Conservation (phyloP, 164 flowering plant species). For the Macadamia integrifolia region DNA sequence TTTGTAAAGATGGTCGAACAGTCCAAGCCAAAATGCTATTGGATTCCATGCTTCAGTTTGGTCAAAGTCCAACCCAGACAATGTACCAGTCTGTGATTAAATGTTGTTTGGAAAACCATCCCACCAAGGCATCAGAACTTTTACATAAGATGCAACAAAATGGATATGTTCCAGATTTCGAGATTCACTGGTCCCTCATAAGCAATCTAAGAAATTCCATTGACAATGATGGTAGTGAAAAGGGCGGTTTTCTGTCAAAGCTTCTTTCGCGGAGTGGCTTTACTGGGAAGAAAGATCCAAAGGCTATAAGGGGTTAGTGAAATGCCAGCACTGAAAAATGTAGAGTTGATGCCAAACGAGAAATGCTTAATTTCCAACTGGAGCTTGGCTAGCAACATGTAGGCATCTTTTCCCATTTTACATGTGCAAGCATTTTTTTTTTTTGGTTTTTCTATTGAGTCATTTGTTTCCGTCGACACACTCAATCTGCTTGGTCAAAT, state of each 20-base stretch:
- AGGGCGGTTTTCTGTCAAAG: conserved; percentile 57
- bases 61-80: conserved; percentile 48
- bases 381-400: too few species aligned
- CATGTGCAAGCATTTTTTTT: too few species aligned
- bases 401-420: too few species aligned
- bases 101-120: conserved; percentile 43
- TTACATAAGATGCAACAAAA: conserved; percentile 59
- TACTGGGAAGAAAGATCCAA: conserved; percentile 22
- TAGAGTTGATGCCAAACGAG: too few species aligned
- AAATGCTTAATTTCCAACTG: too few species aligned
- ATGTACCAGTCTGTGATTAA: conserved; percentile 49
- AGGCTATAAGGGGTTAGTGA: background rate
- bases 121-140: conserved; percentile 51
- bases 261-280: conserved; percentile 72
- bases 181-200: conserved; percentile 85
- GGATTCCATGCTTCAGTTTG: conserved; percentile 36
- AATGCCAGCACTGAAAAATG: too few species aligned
- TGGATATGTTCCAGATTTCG: conserved; percentile 74
- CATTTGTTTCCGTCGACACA: too few species aligned
- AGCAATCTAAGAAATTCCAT: conserved; percentile 48
- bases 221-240: conserved; percentile 23
- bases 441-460: too few species aligned
- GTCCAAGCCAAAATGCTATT: conserved; percentile 55
- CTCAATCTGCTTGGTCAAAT: too few species aligned
- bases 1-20: conserved; percentile 38